Base-by-base conservation (phyloP, 2,329 filamentous ascomycete genomes). In the Chaetomiaceae sp. region DNA sequence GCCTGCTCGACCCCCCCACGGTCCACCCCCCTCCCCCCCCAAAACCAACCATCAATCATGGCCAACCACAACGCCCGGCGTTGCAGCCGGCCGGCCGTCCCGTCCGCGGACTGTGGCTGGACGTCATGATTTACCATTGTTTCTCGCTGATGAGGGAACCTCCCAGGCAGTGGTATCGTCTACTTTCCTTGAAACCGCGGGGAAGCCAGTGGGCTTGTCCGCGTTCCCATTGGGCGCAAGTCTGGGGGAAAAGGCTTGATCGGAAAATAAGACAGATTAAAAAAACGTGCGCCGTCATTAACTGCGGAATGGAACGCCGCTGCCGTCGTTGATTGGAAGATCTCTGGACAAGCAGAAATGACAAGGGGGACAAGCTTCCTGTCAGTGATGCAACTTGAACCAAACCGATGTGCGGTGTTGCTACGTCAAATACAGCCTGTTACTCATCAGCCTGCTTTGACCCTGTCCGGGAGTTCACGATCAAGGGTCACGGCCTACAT, bases 291-390 rank as follows among this genome's bases (percentile, higher is more conserved):
- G 30, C 52, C 55, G 42, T 56, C 46, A 58, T 58, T 57, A 45
- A 55, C 48, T 58, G 58, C 59, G 61, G 59, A 61, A 62, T 61
- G 61, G 49, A 55, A 62, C 54, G 57, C 57, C 55, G 55, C 52
- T 43, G 33, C 23, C 30, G 32, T 30, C 25, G 48, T 48, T 51
- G 53, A 57, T 61, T 56, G 53, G 53, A 52, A 54, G 37, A 49
- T 54, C 50, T 51, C 46, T 46, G 32, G 7, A 23, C 8, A 29
- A n/a, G 20, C 40, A 51, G 45, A 48, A 32, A 18, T 29, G 21
- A 16, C 21, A 37, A n/a, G n/a, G 25, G 40, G 18, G 40, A 20
- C 8, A 30, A 27, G 33, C 27, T 32, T 29, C 29, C 23, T 30
- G 33, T 40, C 38, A 6, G 47, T 44, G 48, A 51, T 56, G 54